phyloP scores from a whole-genome alignment of 371 early-diverging fungal genomes.

The Mucor sp. region DNA sequence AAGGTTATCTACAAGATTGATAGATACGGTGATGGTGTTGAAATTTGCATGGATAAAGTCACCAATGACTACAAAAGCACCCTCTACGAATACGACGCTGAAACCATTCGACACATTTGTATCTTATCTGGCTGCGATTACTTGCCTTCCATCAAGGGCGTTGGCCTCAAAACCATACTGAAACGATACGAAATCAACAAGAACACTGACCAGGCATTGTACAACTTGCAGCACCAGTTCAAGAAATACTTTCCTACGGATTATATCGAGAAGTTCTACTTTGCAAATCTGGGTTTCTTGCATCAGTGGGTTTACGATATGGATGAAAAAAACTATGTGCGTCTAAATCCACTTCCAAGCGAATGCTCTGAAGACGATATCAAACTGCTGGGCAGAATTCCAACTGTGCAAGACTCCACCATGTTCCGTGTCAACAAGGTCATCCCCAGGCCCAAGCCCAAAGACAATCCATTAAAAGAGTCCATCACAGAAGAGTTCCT shows the following conservation, averaged over 20 bases:
- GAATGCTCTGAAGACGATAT: slow-evolving; percentile 13
- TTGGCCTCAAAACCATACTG: slow-evolving; percentile 76
- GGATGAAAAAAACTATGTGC: slow-evolving; percentile 38
- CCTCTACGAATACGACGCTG: background rate
- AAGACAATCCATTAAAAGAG: background rate
- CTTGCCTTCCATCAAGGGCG: slow-evolving; percentile 76
- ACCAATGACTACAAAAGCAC: background rate
- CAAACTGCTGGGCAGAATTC: slow-evolving; percentile 11
- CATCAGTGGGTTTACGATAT: slow-evolving; percentile 85
- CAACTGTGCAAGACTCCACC: background rate
- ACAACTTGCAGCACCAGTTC: background rate
- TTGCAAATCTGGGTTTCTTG: slow-evolving; percentile 79
- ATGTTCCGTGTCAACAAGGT: background rate
- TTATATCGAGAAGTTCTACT: slow-evolving; percentile 62
- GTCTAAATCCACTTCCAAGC: slow-evolving; percentile 59
- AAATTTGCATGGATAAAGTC: background rate
- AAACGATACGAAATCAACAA: background rate
- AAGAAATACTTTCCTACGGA: slow-evolving; percentile 14
- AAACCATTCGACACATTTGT: slow-evolving; percentile 59
- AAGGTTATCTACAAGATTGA: slow-evolving; percentile 82
- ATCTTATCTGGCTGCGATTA: slow-evolving; percentile 98
- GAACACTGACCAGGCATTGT: background rate
- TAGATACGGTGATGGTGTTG: slow-evolving; percentile 54
- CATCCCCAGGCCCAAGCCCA: background rate
- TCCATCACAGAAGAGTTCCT: background rate